Percentiles rank a stretch among this genome's conserved stretches.
phyloP scores from a whole-genome alignment of 2,329 filamentous ascomycete genomes.

The Aspergillus brunneoviolaceus region DNA sequence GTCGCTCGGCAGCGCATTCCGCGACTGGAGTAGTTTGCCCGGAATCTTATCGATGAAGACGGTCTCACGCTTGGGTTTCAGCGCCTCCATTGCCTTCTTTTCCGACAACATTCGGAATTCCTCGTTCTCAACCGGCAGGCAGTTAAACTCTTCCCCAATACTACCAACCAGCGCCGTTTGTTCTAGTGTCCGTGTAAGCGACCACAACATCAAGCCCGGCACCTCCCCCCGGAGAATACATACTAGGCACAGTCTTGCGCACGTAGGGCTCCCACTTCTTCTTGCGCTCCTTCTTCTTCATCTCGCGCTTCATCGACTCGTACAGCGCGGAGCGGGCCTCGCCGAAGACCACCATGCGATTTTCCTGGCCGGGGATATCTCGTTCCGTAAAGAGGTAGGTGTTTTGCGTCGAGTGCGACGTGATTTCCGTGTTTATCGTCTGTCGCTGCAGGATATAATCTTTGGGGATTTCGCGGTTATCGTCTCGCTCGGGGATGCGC shows the following conservation, averaged over 20 bases:
- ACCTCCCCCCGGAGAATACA: slow-evolving; percentile 32
- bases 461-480: slow-evolving; percentile 75
- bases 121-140: slow-evolving; percentile 68
- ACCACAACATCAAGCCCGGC: background rate
- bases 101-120: slow-evolving; percentile 65
- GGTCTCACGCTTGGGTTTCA: slow-evolving; percentile 60
- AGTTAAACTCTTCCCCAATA: slow-evolving; percentile 73
- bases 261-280: slow-evolving; percentile 60
- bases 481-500: slow-evolving; percentile 65
- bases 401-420: slow-evolving; percentile 62
- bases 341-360: slow-evolving; percentile 44
- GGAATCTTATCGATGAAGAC: slow-evolving; percentile 48
- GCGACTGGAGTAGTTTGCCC: slow-evolving; percentile 58
- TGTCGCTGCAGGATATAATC: slow-evolving; percentile 81
- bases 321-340: slow-evolving; percentile 48
- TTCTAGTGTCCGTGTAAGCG: slow-evolving; percentile 52
- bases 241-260: slow-evolving; percentile 67
- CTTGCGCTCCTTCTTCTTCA: slow-evolving; percentile 48
- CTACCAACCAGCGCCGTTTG: slow-evolving; percentile 73
- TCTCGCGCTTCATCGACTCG: slow-evolving; percentile 47
- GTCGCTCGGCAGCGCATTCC: slow-evolving; percentile 49
- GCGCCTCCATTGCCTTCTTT: slow-evolving; percentile 58
- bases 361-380: slow-evolving; percentile 75
- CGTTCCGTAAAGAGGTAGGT: slow-evolving; percentile 93
- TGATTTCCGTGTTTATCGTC: slow-evolving; percentile 49